Conservation (phyloP, 352 stramenopile genomes). For the Aphanomyces cochlioides region DNA sequence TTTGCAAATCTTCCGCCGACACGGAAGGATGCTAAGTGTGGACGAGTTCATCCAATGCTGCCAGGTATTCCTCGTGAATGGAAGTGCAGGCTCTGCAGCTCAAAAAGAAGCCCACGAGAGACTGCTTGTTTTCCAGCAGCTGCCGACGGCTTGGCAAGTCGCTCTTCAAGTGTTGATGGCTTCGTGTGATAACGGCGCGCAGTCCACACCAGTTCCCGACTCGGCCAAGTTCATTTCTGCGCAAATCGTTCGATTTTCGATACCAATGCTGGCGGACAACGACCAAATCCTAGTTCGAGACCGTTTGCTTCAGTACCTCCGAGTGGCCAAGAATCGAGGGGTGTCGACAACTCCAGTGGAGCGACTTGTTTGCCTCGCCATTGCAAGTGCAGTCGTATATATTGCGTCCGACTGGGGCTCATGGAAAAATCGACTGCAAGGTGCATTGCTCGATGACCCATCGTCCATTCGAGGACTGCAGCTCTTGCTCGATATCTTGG, state of each 20-base stretch:
- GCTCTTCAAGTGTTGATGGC: slow-evolving; percentile 12
- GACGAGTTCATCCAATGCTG: slow-evolving; percentile 31
- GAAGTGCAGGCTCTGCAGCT: slow-evolving; percentile 17
- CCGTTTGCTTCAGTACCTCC: slow-evolving; percentile 16
- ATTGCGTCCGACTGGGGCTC: slow-evolving; percentile 19
- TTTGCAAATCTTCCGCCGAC: neutral
- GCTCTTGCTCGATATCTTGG: slow-evolving; percentile 25
- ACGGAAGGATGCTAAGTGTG: neutral
- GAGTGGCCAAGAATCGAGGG: neutral
- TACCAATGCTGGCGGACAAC: neutral
- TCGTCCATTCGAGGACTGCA: neutral
- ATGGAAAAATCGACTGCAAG: slow-evolving; percentile 25
- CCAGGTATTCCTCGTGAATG: slow-evolving; percentile 28
- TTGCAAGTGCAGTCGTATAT: slow-evolving; percentile 25
- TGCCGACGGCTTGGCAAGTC: slow-evolving; percentile 23
- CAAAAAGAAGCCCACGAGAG: slow-evolving; percentile 18
- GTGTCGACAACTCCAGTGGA: slow-evolving; percentile 2
- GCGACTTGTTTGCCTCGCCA: slow-evolving; percentile 20
- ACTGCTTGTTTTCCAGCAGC: slow-evolving; percentile 22
- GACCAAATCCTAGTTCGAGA: slow-evolving; percentile 28
- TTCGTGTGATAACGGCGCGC: neutral
- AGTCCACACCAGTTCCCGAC: neutral
- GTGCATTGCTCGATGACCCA: slow-evolving; percentile 1
- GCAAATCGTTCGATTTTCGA: slow-evolving; percentile 9
- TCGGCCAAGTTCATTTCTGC: slow-evolving; percentile 25